phyloP scores from a whole-genome alignment of 805 yeast species.

The Saturnispora galanensis region DNA sequence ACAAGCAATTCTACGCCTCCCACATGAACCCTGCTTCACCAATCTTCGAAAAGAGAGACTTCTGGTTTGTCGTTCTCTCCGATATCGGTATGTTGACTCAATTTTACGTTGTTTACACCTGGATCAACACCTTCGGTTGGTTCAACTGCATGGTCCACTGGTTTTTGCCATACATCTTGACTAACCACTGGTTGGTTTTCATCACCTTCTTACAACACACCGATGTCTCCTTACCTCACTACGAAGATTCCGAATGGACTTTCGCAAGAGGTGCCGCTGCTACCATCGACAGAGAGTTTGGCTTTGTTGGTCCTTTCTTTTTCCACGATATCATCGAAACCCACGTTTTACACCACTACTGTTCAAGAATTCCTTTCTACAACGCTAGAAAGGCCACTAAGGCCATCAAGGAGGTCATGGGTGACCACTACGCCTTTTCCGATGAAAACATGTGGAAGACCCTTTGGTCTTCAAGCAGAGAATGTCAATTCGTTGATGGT shows the following conservation, averaged over 20 bases:
- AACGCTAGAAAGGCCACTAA: conserved; percentile 73
- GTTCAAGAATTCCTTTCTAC: conserved; percentile 79
- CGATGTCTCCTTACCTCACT: conserved; percentile 72
- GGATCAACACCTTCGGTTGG: conserved; percentile 54
- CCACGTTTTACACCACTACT: conserved; percentile 80
- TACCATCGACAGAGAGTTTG: conserved; percentile 77
- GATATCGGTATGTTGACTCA: conserved; percentile 62
- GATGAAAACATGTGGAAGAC: conserved; percentile 67
- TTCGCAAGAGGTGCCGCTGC: conserved; percentile 88
- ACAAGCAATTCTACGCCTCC: conserved; percentile 38
- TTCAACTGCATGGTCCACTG: conserved; percentile 58
- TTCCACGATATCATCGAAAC: conserved; percentile 89
- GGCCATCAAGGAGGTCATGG: conserved; percentile 78
- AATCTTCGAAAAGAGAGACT: conserved; percentile 63
- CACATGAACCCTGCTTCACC: conserved; percentile 72
- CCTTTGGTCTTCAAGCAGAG: conserved; percentile 53
- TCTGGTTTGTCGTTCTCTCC: conserved; percentile 58
- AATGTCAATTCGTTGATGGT: conserved; percentile 68
- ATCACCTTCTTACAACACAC: conserved; percentile 81
- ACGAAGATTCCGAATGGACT: conserved; percentile 66
- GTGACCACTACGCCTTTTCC: conserved; percentile 58
- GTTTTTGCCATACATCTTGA: conserved; percentile 68
- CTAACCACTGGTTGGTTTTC: conserved; percentile 85
- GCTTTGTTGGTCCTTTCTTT: conserved; percentile 65
- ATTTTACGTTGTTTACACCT: conserved; percentile 42